Base-by-base conservation (phyloP, 2,329 filamentous ascomycete species). In the Fusarium palustre region DNA sequence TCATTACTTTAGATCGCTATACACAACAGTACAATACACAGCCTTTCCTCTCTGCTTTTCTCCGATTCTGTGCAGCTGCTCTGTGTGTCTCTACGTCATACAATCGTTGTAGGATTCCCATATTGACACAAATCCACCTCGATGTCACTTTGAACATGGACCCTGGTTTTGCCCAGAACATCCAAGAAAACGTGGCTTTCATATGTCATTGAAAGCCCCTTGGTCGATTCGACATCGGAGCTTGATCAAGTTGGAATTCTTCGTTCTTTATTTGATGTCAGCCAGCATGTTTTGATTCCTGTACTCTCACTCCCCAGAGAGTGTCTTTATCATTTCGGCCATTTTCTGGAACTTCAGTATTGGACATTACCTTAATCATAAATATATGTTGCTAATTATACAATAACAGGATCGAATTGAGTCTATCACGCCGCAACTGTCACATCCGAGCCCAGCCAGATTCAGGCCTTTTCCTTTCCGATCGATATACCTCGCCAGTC, bases 81-180 rank as follows among this genome's bases (percentile, higher is more conserved):
- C 20, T 49, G 16, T 49, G 24, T 20, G 9, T 46, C 24, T 43
- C 43, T 25, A 66, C 61, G 61, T 65, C 61, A 65, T 54, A 34
- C 34, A 22, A 22, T 24, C 18, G 20, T 28, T 59, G 25, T 34
- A 33, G 28, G 34, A 30, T 41, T 39, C 22, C 12, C 22, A 41
- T 34, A 25, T 34, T 41, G 31, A 36, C 46, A 59, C 48, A 25
- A 36, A 53, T 22, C 16, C 15, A 46, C 38, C 18, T 39, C 47
- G 28, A 52, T 43, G 55, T 45, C 46, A 47, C 31, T 55, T 34
- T 16, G 39, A 25, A 20, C 25, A 38, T 48, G 48, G 24, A 46
- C 24, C 59, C 39, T 59, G 22, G 15, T 46, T 45, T 46, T 46
- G 22, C 24, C 36, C 16, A 43, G 18, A 45, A 63, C n/a, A 43